Evolutionary conservation across 202 grass and related monocot genomes (phyloP).

Genomic region (Cymbopogon flexuosus): DNA sequence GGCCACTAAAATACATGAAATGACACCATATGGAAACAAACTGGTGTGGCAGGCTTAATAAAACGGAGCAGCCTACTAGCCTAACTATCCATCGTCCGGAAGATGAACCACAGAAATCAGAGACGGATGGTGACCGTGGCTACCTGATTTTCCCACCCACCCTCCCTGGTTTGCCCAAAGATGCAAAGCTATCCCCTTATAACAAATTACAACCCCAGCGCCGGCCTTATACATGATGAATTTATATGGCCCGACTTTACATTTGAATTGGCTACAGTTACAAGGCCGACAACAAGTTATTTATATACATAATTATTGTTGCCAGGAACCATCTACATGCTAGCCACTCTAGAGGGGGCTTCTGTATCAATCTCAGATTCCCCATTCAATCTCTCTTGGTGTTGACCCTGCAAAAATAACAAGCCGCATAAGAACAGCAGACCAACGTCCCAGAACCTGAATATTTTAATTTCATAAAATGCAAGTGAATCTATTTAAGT

Average conservation of each 20-base stretch:
- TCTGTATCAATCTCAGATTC: constrained; percentile 48
- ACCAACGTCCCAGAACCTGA: neutral
- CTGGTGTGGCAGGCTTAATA: no score
- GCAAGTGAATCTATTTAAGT: neutral
- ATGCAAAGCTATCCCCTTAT: no score
- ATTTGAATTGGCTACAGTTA: constrained; percentile 42
- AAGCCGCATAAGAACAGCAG: neutral
- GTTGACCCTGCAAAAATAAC: constrained; percentile 24
- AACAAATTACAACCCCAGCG: constrained; percentile 18
- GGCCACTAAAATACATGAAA: no score
- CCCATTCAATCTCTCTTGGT: neutral
- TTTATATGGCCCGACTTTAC: constrained; percentile 34
- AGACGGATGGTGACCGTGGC: no score
- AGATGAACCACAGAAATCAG: no score
- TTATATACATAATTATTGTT: constrained; percentile 42
- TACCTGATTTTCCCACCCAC: neutral
- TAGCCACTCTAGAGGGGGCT: constrained; percentile 47
- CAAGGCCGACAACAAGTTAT: constrained; percentile 25
- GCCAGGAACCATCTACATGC: constrained; percentile 43
- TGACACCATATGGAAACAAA: no score
- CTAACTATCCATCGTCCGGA: no score
- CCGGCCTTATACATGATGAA: constrained; percentile 30
- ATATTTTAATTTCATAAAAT: neutral
- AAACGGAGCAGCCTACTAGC: no score
- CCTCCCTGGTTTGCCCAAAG: neutral